phyloP scores from a whole-genome alignment of 768 basidiomycete genomes.

The Lactifluus piperatus region DNA sequence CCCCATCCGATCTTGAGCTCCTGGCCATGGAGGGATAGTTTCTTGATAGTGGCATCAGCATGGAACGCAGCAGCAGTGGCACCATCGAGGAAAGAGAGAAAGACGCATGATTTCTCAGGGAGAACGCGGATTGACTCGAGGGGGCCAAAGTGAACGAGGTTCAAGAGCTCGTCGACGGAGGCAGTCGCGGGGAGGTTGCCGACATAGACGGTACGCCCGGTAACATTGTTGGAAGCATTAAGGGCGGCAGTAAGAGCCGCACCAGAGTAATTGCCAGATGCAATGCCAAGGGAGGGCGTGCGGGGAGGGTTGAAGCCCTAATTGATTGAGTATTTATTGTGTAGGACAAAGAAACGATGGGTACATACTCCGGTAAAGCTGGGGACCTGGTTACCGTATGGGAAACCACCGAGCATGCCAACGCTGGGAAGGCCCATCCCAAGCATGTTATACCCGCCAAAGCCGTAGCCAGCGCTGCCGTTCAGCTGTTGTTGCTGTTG shows the following conservation, averaged over 20 bases:
- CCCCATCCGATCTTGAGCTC: constrained; percentile 99
- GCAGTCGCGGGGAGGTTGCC: constrained; percentile 94
- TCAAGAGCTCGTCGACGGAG: constrained; percentile 95
- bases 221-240: constrained; percentile 45
- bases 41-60: constrained; percentile 93
- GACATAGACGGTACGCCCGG: constrained; percentile 91
- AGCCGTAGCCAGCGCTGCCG: constrained; percentile 42
- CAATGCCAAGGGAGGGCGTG: constrained; percentile 56
- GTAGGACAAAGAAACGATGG: constrained; percentile 12
- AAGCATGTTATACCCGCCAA: constrained; percentile 67
- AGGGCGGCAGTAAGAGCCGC: constrained; percentile 68
- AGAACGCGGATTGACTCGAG: constrained; percentile 91
- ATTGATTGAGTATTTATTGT: background rate
- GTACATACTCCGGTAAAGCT: constrained; percentile 55
- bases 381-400: constrained; percentile 62
- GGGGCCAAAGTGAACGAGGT: constrained; percentile 95
- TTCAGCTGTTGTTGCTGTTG: constrained; percentile 14
- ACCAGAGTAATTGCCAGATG: constrained; percentile 70
- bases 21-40: constrained; percentile 84
- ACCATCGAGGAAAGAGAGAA: constrained; percentile 95
- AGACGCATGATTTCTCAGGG: constrained; percentile 95
- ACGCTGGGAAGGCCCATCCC: constrained; percentile 74
- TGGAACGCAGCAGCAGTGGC: constrained; percentile 93
- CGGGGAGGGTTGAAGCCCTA: constrained; percentile 48
- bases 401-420: constrained; percentile 61